Conservation (phyloP, 306 rosid species). For the Inga oerstediana region DNA sequence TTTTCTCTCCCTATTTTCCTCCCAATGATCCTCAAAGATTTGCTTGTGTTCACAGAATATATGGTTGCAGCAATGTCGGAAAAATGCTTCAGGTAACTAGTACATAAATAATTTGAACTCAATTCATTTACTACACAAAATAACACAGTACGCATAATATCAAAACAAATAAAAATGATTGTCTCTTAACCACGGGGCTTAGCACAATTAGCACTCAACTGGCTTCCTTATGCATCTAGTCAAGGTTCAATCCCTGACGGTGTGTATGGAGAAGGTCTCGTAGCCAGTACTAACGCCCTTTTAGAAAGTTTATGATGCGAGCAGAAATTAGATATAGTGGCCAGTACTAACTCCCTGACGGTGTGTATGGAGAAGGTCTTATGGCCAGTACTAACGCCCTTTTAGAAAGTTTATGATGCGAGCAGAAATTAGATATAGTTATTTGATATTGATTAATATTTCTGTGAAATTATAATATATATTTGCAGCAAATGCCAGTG, state of each 20-base stretch:
- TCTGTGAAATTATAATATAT: not conserved
- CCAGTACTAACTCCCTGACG: too few relatives aligned
- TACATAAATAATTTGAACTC: not conserved
- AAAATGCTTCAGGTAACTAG: constrained; percentile 72
- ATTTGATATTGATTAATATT: not conserved
- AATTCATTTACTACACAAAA: not conserved
- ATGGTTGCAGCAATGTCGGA: constrained; percentile 76
- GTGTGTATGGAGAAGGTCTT: too few relatives aligned
- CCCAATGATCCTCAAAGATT: constrained; percentile 76
- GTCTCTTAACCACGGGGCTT: too few relatives aligned
- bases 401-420: accelerated
- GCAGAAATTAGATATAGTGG: not conserved
- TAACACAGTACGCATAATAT: not conserved
- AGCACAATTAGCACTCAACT: too few relatives aligned
- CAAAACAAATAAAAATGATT: not conserved
- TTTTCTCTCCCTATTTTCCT: constrained; percentile 77
- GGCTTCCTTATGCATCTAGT: too few relatives aligned
- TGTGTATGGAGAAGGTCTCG: too few relatives aligned
- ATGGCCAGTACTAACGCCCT: too few relatives aligned
- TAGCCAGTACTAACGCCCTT: too few relatives aligned
- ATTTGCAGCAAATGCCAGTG: constrained; percentile 55
- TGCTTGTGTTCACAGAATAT: constrained; percentile 69
- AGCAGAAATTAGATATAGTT: not conserved
- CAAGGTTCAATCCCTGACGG: too few relatives aligned
- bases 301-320: accelerated